A percentile compares a stretch with the other conserved stretches of the same genome.
These are phyloP conservation scores for Colletotrichum higginsianum DNA, from an alignment of 2,329 filamentous ascomycete species.

Conservation along the genomic window DNA sequence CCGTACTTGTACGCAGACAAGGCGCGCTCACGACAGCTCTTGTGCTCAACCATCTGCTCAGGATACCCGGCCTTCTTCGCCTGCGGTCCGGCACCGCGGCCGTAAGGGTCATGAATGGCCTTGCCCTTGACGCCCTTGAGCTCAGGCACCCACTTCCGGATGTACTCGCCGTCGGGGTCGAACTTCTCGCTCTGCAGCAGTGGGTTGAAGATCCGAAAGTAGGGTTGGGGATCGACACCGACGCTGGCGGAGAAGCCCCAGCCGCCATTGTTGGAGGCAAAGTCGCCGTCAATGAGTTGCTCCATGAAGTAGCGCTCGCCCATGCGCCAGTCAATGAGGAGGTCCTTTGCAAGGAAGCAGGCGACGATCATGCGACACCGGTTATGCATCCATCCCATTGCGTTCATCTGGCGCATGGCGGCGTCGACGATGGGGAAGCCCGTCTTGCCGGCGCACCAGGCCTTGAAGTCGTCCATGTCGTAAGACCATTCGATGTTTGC, in stretches of 20 bases:
- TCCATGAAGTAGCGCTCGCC: conserved; percentile 90
- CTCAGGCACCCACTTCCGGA: conserved; percentile 87
- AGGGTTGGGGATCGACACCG: conserved; percentile 88
- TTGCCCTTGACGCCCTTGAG: conserved; percentile 74
- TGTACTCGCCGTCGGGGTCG: conserved; percentile 83
- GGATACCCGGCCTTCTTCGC: conserved; percentile 82
- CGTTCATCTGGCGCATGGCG: conserved; percentile 83
- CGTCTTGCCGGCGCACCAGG: conserved; percentile 82
- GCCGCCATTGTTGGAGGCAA: conserved; percentile 81
- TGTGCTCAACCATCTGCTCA: conserved; percentile 81
- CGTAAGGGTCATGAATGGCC: conserved; percentile 87
- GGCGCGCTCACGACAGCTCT: conserved; percentile 75
- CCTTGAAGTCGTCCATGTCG: conserved; percentile 75
- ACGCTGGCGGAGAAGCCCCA: conserved; percentile 73
- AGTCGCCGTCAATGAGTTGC: conserved; percentile 83
- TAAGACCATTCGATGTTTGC: conserved; percentile 89
- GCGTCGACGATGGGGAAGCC: conserved; percentile 90
- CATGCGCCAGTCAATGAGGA: conserved; percentile 86
- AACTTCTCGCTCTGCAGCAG: conserved; percentile 89
- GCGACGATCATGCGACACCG: conserved; percentile 87
- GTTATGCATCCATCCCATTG: conserved; percentile 86
- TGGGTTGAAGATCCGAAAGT: conserved; percentile 93
- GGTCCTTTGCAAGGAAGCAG: conserved; percentile 84
- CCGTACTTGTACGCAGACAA: conserved; percentile 80
- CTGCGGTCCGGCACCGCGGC: conserved; percentile 69